Base-by-base conservation (phyloP, 495 filamentous ascomycete genomes). In the Xylaria cubensis region DNA sequence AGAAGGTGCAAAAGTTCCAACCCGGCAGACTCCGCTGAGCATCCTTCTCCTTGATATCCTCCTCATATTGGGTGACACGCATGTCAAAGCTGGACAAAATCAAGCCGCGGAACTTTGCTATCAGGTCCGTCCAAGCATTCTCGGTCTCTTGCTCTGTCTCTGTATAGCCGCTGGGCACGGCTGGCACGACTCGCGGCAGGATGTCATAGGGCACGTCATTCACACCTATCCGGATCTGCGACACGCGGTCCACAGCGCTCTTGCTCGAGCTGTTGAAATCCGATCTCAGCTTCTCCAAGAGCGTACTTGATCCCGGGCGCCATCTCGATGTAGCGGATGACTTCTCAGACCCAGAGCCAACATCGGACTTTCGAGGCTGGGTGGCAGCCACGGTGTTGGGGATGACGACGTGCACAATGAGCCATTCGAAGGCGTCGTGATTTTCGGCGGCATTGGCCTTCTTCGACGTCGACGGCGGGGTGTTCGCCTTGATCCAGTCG, bases 1-100 rank as follows among this genome's bases (percentile, higher is more conserved):
- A 99, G 78, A 98, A 99, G 0, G 97, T 98, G 80, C 95, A 98
- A 78, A 98, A 99, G 77, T 99, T 99, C 96, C 97, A 99, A 0
- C 96, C 96, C 4, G 97, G 96, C 29, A 99, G 82, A 53, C 86
- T 88, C 53, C 95, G 90, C 83, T 98, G 95, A 4, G 92, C 88
- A 75, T 98, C 96, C 76, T 93, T 94, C 78, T 97, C 97, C 74
- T 91, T 91, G 75, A 99, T 97, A 80, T 99, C 97, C 76, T 98
- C 95, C 77, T 99, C 96, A 80, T 98, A 98, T 76, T 98, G 95
- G 51, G 87, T 89, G 6, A 99, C 97, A 12, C 96, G 91, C 56
- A 91, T 85, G 84, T 97, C 94, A 77, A 99, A 98, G 7, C 94
- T 95, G 19, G 90, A 87, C 24, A 99, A 85, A 72, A 99, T 97